Evolutionary conservation across 306 rosid species (phyloP), one percentile per base, ranked within the genome.

Genomic region (Cercis canadensis): DNA sequence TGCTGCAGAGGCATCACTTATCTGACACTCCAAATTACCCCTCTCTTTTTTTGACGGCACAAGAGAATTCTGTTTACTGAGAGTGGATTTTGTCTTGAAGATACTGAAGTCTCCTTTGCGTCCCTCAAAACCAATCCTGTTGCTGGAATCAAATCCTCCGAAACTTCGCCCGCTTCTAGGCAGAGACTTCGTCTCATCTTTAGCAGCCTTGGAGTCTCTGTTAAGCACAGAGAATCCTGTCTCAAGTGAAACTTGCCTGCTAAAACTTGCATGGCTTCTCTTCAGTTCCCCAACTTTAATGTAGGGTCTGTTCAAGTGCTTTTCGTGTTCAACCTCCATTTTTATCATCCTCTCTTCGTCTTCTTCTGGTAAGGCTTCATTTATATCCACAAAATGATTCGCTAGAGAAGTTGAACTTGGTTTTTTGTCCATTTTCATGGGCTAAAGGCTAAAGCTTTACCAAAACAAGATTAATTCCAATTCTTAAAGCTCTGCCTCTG

Each of bases 91-190:
- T 2, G 98, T 92, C 81, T 80, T 85, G 79, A 89, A 92, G 9
- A 92, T 82, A 31, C 84, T 86, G 52, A 89, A 92, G 67, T 87
- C 92, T 5, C 72, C 81, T 77, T 87, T 92, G 19, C 80, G 65
- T 37, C 82, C 88, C 53, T 85, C 91, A 60, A 87, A 73, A 8
- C 90, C 85, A 24, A 86, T 31, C 81, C 71, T 59, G 9, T 58
- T 80, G 8, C 19, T 54, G 2, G 82, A 78, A 80, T 84, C 93
- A 47, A 86, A 79, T 7, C 86, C 88, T 63, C 92, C 92, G 4
- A 92, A 87, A 33, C 96, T 92, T 46, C 82, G 62, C 21, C 91
- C 97, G 44, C 92, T 89, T 62, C 97, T 85, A 0, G 87, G 71
- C 32, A 89, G 80, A 60, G 33, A 61, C 44, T 72, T 73, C 67